Base-by-base conservation (phyloP, 106 monocot species). In the Dendrobium huoshanense region DNA sequence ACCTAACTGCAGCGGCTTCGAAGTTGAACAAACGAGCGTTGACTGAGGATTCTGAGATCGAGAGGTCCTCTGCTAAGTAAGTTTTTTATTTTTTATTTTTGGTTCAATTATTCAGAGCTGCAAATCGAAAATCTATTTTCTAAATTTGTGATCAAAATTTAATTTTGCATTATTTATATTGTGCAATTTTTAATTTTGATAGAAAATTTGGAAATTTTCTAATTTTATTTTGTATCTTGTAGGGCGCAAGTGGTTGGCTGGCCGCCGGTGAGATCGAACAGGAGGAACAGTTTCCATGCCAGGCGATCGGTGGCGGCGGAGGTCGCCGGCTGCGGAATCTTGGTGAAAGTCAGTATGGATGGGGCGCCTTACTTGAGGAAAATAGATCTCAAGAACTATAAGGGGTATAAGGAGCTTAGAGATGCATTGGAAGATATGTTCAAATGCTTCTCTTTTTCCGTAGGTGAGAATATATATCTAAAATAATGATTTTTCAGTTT, bases 341-440 rank as follows among this genome's bases (percentile, higher is more conserved):
- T 88, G 9, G 91, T 96, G 84, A 96, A 96, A 75, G 96, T 93
- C 16, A 90, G 96, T 86, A 93, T 96, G 93, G 96, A 96, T 55
- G 96, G 96, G n/a, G 93, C 93, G 64, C 96, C 96, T 7, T 96
- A 96, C 82, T 75, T 94, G 84, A 87, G 96, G 51, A 96, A 96
- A 58, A 88, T 94, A 41, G 96, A 96, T 81, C 93, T 96, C 7
- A 87, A 77, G 54, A 41, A 83, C 47, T 94, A 88, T 78, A 77
- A 85, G 64, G 90, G 92, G 0, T 96, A 96, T 80, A 83, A 84
- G 78, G 90, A 96, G 24, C 88, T 96, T 7, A 82, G 93, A 29
- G 81, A 87, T 58, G 92, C 81, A 2, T 81, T 96, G 73, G 90
- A 87, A 48, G 76, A 13, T 81, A 86, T 94, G 94, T 96, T 96